phyloP scores from a whole-genome alignment of 2,329 filamentous ascomycete genomes.

The Fusarium aywerte region DNA sequence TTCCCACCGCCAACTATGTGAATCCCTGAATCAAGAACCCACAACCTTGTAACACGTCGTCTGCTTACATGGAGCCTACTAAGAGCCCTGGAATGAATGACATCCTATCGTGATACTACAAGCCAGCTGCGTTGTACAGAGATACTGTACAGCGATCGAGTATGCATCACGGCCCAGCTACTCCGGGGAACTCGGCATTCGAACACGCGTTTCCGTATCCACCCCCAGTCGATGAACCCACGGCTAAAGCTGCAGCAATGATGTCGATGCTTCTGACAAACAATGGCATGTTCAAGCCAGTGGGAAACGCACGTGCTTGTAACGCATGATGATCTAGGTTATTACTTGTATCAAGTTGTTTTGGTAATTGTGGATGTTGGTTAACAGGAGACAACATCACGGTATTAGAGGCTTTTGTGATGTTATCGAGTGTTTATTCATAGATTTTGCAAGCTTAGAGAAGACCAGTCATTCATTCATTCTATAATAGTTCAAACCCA shows the following conservation, averaged over 20 bases:
- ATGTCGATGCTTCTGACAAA: conserved; percentile 15
- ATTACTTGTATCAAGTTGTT: neutral
- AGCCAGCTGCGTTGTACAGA: neutral
- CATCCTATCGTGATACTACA: conserved; percentile 9
- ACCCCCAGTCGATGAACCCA: conserved; percentile 8
- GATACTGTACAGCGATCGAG: neutral
- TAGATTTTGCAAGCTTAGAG: too few relatives aligned
- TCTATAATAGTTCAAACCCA: neutral
- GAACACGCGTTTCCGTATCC: conserved; percentile 2
- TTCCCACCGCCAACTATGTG: neutral
- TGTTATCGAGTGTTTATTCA: too few relatives aligned
- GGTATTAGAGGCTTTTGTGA: neutral
- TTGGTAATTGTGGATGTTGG: neutral
- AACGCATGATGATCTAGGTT: conserved; percentile 8
- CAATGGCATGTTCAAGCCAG: conserved; percentile 14
- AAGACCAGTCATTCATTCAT: conserved; percentile 16
- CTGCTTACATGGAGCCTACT: conserved; percentile 9
- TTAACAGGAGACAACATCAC: neutral
- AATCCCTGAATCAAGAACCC: conserved; percentile 23
- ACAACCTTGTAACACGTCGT: conserved; percentile 7
- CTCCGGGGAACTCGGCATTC: conserved; percentile 24
- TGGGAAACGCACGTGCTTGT: conserved; percentile 9
- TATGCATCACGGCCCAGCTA: neutral
- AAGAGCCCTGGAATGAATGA: conserved; percentile 15
- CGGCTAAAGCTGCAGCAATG: conserved; percentile 11